phyloP scores from a whole-genome alignment of 2,329 filamentous ascomycete genomes.

The Neonectria faginata region DNA sequence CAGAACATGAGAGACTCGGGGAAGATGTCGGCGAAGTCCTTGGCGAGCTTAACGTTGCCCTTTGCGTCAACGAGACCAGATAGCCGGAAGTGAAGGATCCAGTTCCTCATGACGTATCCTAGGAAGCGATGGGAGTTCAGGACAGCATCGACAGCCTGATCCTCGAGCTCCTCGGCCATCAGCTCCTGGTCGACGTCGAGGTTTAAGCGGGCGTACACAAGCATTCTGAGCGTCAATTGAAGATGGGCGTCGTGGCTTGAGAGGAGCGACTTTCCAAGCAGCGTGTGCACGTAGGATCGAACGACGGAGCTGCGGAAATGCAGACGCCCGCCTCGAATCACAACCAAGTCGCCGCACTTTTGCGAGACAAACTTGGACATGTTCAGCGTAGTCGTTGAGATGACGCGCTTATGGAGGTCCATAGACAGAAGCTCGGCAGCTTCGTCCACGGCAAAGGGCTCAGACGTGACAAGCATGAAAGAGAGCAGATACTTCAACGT shows the following conservation, averaged over 20 bases:
- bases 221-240: slow-evolving; percentile 49
- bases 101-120: slow-evolving; percentile 51
- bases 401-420: slow-evolving; percentile 30
- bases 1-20: slow-evolving; percentile 52
- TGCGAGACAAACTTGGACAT: slow-evolving; percentile 35
- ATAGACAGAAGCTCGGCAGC: slow-evolving; percentile 50
- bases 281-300: slow-evolving; percentile 46
- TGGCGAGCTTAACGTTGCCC: slow-evolving; percentile 46
- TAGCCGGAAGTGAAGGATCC: slow-evolving; percentile 51
- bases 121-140: slow-evolving; percentile 48
- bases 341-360: slow-evolving; percentile 44
- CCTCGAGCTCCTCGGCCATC: slow-evolving; percentile 32
- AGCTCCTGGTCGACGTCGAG: slow-evolving; percentile 45
- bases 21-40: slow-evolving; percentile 52
- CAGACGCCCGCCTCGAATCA: slow-evolving; percentile 49
- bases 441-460: slow-evolving; percentile 49
- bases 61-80: slow-evolving; percentile 47
- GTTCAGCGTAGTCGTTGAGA: slow-evolving; percentile 22
- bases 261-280: slow-evolving; percentile 51
- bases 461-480: slow-evolving; percentile 51
- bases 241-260: slow-evolving; percentile 50
- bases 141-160: slow-evolving; percentile 40
- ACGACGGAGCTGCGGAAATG: slow-evolving; percentile 54
- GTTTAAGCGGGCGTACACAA: slow-evolving; percentile 50
- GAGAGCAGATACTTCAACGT: slow-evolving; percentile 45